Percentiles rank a stretch among this genome's conserved stretches.
Conservation (phyloP, 257 asterid species). For the Asclepias syriaca region DNA sequence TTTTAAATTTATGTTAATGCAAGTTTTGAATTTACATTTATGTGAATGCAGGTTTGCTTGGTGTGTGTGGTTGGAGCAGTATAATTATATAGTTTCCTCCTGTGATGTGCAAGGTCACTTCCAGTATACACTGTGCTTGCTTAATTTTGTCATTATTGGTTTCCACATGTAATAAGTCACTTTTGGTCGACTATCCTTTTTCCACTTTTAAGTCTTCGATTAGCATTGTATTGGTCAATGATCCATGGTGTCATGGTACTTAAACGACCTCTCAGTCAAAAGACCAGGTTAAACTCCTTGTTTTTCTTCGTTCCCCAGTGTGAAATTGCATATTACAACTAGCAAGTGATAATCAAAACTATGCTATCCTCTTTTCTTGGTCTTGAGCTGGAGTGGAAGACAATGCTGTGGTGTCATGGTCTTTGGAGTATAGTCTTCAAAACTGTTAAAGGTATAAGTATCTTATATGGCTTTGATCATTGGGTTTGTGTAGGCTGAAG, state of each 20-base stretch:
- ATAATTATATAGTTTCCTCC: background rate
- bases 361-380: background rate
- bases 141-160: background rate
- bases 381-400: background rate
- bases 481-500: constrained; percentile 65
- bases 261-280: background rate
- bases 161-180: background rate
- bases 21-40: background rate
- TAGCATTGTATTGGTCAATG: background rate
- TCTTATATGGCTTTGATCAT: constrained; percentile 16
- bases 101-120: background rate
- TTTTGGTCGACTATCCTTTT: background rate
- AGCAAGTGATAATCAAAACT: background rate
- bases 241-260: background rate
- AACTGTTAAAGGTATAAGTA: background rate
- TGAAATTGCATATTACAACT: background rate
- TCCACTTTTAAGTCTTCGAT: background rate
- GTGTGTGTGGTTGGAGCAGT: background rate
- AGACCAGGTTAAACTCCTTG: constrained; percentile 1
- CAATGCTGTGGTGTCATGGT: background rate
- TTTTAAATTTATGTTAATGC: constrained; percentile 6
- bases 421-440: background rate
- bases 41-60: background rate
- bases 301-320: background rate
- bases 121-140: background rate